Conservation (phyloP, 495 filamentous ascomycete genomes). For the Penicillium ucsense region DNA sequence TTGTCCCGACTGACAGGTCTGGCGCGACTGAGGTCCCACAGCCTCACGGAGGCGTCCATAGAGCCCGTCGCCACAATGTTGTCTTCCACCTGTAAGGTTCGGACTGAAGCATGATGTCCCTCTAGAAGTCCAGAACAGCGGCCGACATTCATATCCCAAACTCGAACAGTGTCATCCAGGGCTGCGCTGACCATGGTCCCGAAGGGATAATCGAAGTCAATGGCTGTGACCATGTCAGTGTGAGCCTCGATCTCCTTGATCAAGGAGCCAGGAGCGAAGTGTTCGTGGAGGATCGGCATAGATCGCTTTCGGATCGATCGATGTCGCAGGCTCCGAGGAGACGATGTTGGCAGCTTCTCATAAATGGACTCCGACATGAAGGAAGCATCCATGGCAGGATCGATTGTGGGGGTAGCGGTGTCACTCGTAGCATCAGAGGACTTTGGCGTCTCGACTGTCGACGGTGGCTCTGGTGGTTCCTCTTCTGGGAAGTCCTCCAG, state of each 20-base stretch:
- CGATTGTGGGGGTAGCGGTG: constrained; percentile 38
- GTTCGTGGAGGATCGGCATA: constrained; percentile 92
- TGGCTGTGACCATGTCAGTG: constrained; percentile 74
- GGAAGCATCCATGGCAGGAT: constrained; percentile 48
- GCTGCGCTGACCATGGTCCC: constrained; percentile 93
- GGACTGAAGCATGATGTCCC: constrained; percentile 89
- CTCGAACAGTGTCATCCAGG: constrained; percentile 89
- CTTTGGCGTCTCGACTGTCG: constrained; percentile 45
- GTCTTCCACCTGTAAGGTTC: constrained; percentile 88
- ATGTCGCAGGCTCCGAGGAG: constrained; percentile 52
- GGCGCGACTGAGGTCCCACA: constrained; percentile 82
- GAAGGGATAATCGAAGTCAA: constrained; percentile 95
- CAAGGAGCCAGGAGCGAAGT: constrained; percentile 80
- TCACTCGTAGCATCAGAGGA: constrained; percentile 48
- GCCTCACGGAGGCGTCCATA: constrained; percentile 86
- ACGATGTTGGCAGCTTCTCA: constrained; percentile 69
- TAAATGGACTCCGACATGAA: constrained; percentile 99
- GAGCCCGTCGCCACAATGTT: constrained; percentile 93
- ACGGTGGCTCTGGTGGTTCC: constrained; percentile 56
- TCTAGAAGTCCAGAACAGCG: constrained; percentile 85
- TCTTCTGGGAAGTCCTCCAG: constrained; percentile 64
- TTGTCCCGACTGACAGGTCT: constrained; percentile 50
- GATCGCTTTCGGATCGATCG: constrained; percentile 66
- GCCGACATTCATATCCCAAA: constrained; percentile 93
- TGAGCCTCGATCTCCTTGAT: constrained; percentile 87